Evolutionary conservation across 257 asterid genomes (phyloP).

Genomic region (Thymus quinquecostatus): DNA sequence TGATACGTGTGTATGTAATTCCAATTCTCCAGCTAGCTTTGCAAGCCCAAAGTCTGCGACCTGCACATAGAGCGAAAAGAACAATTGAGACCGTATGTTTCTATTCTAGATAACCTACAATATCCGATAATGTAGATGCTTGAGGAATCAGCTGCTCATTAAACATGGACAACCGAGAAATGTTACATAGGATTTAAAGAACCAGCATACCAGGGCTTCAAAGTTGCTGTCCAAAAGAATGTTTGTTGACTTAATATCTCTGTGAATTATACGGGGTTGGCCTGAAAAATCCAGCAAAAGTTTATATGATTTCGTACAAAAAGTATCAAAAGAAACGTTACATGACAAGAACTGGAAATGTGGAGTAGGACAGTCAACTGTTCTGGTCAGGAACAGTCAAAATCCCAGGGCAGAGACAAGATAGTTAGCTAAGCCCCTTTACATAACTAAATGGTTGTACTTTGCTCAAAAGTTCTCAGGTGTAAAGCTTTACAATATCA

Average conservation of each 20-base stretch:
- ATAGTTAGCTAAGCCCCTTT: neutral
- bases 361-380: slow-evolving; percentile 6
- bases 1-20: slow-evolving; percentile 70
- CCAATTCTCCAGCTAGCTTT: slow-evolving; percentile 76
- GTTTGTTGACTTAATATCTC: slow-evolving; percentile 88
- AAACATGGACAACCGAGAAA: neutral
- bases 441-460: neutral
- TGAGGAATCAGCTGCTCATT: slow-evolving; percentile 19
- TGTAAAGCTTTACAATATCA: neutral
- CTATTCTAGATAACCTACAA: neutral
- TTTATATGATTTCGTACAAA: slow-evolving; percentile 14
- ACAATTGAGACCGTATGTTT: slow-evolving; percentile 4
- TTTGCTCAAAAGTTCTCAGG: neutral
- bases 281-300: slow-evolving; percentile 47
- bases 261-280: slow-evolving; percentile 87
- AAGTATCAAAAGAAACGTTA: slow-evolving; percentile 6
- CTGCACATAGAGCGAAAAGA: slow-evolving; percentile 38
- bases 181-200: slow-evolving; percentile 12
- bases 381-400: slow-evolving; percentile 21
- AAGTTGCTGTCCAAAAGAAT: slow-evolving; percentile 85
- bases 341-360: slow-evolving; percentile 7
- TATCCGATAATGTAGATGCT: slow-evolving; percentile 13
- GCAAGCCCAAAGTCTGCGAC: slow-evolving; percentile 97
- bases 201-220: slow-evolving; percentile 67
- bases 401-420: neutral